phyloP scores from a whole-genome alignment of 2,329 filamentous ascomycete genomes.

The Torrubiella hemipterigena region DNA sequence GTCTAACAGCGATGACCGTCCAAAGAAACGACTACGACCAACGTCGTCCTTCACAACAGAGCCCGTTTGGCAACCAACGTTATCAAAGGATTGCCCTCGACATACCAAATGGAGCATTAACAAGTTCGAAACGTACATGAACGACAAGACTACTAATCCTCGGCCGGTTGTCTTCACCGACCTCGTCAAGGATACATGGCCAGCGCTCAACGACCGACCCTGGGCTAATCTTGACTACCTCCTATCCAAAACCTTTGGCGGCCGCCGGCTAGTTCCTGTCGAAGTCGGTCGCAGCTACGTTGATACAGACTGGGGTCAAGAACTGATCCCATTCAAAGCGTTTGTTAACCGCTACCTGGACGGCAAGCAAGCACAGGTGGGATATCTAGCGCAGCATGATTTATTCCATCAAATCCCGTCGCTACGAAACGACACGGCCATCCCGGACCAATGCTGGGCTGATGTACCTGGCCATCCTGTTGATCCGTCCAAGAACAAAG shows the following conservation, averaged over 20 bases:
- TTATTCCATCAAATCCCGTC: conserved; percentile 72
- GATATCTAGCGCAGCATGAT: conserved; percentile 87
- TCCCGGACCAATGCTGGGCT: conserved; percentile 79
- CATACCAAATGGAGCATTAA: conserved; percentile 37
- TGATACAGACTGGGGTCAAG: conserved; percentile 73
- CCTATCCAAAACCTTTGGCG: conserved; percentile 59
- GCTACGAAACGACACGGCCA: conserved; percentile 60
- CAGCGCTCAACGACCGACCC: conserved; percentile 52
- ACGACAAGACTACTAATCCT: conserved; percentile 25
- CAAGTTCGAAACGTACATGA: conserved; percentile 50
- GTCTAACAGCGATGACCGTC: conserved; percentile 1
- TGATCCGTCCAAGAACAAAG: conserved; percentile 20
- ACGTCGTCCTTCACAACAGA: conserved; percentile 11
- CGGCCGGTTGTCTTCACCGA: conserved; percentile 59
- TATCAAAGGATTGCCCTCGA: conserved; percentile 15
- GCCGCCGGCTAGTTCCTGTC: conserved; percentile 70
- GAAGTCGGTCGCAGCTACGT: conserved; percentile 83
- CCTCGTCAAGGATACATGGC: conserved; percentile 55
- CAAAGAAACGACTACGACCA: conserved; percentile 5
- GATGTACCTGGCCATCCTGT: conserved; percentile 45
- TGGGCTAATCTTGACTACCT: conserved; percentile 72
- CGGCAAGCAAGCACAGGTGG: conserved; percentile 25
- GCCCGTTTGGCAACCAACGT: conserved; percentile 14
- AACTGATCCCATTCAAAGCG: conserved; percentile 59
- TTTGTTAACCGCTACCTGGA: conserved; percentile 56